phyloP scores from a whole-genome alignment of 1,284 basidiomycete genomes.

The Trichosporon coremiiforme region DNA sequence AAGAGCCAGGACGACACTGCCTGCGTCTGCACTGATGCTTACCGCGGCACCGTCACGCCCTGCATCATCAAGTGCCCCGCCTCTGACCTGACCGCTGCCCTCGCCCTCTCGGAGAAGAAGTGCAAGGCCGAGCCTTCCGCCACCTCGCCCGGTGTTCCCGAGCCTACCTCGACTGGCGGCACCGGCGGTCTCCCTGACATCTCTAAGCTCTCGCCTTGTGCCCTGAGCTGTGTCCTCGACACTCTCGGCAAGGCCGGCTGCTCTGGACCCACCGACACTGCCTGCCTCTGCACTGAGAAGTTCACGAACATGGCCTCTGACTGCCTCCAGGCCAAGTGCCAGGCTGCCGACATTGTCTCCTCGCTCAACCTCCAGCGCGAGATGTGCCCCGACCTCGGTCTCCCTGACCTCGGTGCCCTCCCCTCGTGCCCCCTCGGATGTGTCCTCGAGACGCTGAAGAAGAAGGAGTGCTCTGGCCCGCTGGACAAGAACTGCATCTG shows the following conservation, averaged over 20 bases:
- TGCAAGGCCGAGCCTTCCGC: slow-evolving; percentile 11
- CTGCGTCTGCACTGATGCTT: slow-evolving; percentile 19
- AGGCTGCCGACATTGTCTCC: neutral
- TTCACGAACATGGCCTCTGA: slow-evolving; percentile 19
- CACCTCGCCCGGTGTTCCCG: neutral
- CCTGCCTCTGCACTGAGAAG: slow-evolving; percentile 21
- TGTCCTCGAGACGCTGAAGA: slow-evolving; percentile 12
- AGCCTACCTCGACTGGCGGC: slow-evolving; percentile 4
- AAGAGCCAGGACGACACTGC: slow-evolving; percentile 1
- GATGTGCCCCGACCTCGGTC: slow-evolving; percentile 23
- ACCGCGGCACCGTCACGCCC: neutral
- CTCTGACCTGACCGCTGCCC: slow-evolving; percentile 14
- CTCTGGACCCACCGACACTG: slow-evolving; percentile 22
- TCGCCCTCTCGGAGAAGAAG: slow-evolving; percentile 11
- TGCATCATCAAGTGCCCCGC: slow-evolving; percentile 16
- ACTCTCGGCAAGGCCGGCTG: slow-evolving; percentile 14
- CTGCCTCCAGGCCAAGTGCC: slow-evolving; percentile 4
- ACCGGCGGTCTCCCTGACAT: slow-evolving; percentile 18
- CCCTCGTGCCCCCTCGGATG: slow-evolving; percentile 6
- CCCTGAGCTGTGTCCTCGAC: slow-evolving; percentile 19
- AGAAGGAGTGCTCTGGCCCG: slow-evolving; percentile 18
- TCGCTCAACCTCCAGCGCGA: slow-evolving; percentile 11
- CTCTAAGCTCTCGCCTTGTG: slow-evolving; percentile 17
- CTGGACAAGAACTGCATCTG: slow-evolving; percentile 26
- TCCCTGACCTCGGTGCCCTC: slow-evolving; percentile 19